A percentile compares a stretch with the other conserved stretches of the same genome.
Conservation (phyloP, 2,329 filamentous ascomycete genomes). For the Dothideomycetidae sp. region DNA sequence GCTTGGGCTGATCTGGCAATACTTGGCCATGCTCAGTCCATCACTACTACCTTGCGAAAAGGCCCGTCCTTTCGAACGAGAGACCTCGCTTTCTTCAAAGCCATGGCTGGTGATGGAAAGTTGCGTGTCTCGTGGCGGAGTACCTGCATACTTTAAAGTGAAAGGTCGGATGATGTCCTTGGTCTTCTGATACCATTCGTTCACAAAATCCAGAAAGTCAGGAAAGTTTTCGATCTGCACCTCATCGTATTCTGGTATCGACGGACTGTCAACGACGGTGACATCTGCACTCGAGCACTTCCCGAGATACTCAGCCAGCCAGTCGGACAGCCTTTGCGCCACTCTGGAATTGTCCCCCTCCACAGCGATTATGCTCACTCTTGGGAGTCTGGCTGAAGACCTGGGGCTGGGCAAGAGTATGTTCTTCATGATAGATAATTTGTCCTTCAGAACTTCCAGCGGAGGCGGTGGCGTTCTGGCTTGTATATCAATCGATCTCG, state of each 20-base stretch:
- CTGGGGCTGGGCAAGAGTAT: neutral
- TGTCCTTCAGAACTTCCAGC: constrained; percentile 8
- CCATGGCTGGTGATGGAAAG: too few relatives aligned
- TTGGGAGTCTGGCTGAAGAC: constrained; percentile 16
- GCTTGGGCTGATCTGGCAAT: too few relatives aligned
- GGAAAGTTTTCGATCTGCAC: constrained; percentile 40
- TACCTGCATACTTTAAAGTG: too few relatives aligned
- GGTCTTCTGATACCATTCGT: constrained; percentile 62
- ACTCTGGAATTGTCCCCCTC: constrained; percentile 58
- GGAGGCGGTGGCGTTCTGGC: too few relatives aligned
- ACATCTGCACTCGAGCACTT: constrained; percentile 39
- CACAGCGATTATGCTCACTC: constrained; percentile 71
- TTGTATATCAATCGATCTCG: too few relatives aligned
- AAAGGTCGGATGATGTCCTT: constrained; percentile 52
- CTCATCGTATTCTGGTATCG: constrained; percentile 24
- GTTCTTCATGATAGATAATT: neutral
- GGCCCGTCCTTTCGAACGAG: too few relatives aligned
- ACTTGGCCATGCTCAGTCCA: too few relatives aligned
- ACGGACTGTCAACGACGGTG: constrained; percentile 36
- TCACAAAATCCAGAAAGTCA: constrained; percentile 43
- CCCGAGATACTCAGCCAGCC: constrained; percentile 41
- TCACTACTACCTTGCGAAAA: too few relatives aligned
- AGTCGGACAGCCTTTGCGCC: constrained; percentile 50
- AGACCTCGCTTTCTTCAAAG: too few relatives aligned
- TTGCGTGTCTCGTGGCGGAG: too few relatives aligned